Conservation (phyloP, 441 rosid genomes). For the California macrophylla region DNA sequence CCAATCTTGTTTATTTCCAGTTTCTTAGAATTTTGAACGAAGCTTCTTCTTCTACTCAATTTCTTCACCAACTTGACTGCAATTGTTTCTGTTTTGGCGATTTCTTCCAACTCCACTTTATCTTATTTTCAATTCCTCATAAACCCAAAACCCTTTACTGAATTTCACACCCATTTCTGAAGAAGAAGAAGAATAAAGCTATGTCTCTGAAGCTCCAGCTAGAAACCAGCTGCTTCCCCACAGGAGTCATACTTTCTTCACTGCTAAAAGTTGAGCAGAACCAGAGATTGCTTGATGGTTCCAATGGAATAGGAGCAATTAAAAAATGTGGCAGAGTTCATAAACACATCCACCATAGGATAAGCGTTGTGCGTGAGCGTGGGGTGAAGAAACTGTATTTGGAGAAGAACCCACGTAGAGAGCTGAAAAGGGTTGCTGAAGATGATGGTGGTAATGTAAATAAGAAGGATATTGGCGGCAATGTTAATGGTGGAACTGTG, state of each 20-base stretch:
- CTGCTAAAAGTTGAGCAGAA: not conserved
- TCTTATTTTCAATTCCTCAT: not conserved
- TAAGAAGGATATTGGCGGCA: not conserved
- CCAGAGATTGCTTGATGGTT: not conserved
- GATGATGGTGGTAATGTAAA: not conserved
- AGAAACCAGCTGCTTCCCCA: not conserved
- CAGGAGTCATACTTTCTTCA: not conserved
- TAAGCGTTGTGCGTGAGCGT: constrained; percentile 3
- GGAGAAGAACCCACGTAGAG: constrained; percentile 3
- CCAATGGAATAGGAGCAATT: not conserved
- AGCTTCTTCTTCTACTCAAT: not conserved
- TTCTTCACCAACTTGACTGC: not conserved
- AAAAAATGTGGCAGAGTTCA: not conserved
- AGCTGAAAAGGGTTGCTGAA: constrained; percentile 1
- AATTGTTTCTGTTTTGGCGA: not conserved
- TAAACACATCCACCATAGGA: not conserved
- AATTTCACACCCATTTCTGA: constrained; percentile 1
- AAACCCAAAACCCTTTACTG: not conserved
- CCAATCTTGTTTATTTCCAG: not conserved
- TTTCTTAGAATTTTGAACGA: not conserved
- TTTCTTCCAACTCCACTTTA: not conserved
- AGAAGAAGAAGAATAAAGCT: not conserved
- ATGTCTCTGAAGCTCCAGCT: not conserved
- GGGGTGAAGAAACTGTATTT: not conserved
- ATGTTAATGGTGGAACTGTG: not conserved